Percentiles rank a stretch among this genome's conserved stretches.
Conservation (phyloP, 2,329 filamentous ascomycete genomes). For the Arthrobotrys sinensis region DNA sequence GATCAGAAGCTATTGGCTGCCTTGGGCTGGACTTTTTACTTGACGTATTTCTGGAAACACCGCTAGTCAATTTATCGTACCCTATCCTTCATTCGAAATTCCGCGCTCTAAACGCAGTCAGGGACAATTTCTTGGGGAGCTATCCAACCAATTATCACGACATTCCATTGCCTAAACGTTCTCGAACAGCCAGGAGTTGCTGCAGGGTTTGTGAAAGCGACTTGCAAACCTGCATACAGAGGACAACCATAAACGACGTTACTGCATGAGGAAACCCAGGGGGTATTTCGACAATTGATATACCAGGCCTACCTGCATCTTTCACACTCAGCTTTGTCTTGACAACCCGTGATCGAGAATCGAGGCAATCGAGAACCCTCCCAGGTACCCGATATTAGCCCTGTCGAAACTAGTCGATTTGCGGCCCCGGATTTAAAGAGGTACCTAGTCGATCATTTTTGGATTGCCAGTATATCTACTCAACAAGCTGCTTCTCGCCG, state of each 20-base stretch:
- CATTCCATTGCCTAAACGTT: slow-evolving; percentile 61
- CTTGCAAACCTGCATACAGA: slow-evolving; percentile 48
- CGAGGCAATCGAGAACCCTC: slow-evolving; percentile 43
- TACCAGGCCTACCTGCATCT: slow-evolving; percentile 9
- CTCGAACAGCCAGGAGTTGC: slow-evolving; percentile 60
- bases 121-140: slow-evolving; percentile 52
- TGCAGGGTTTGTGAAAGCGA: slow-evolving; percentile 56
- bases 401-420: slow-evolving; percentile 35
- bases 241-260: slow-evolving; percentile 29
- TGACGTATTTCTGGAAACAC: slow-evolving; percentile 48
- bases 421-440: slow-evolving; percentile 50
- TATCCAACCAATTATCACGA: slow-evolving; percentile 49
- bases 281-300: slow-evolving; percentile 46
- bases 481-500: slow-evolving; percentile 16
- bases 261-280: slow-evolving; percentile 49
- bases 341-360: slow-evolving; percentile 50
- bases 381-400: slow-evolving; percentile 28
- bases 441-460: slow-evolving; percentile 46
- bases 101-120: slow-evolving; percentile 56
- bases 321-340: slow-evolving; percentile 44
- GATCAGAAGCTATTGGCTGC: slow-evolving; percentile 55
- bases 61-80: slow-evolving; percentile 42
- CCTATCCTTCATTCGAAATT: slow-evolving; percentile 43
- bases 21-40: slow-evolving; percentile 35
- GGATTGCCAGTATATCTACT: slow-evolving; percentile 31